Conservation (phyloP, 768 basidiomycete species). For the Amanita rimosa region DNA sequence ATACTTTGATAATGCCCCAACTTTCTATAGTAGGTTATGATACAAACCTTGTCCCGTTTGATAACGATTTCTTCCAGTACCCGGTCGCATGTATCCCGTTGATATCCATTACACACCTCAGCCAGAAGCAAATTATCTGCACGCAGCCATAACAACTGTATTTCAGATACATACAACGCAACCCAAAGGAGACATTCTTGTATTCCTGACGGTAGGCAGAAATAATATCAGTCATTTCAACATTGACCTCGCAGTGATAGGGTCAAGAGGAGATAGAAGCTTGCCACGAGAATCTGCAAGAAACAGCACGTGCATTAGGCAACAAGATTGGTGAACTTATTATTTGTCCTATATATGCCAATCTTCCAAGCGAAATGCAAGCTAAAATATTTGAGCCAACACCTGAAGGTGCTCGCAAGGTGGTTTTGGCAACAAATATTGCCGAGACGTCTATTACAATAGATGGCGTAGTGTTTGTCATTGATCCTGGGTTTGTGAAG, state of each 20-base stretch:
- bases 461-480: slow-evolving; percentile 98
- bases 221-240: neutral
- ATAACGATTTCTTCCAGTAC: slow-evolving; percentile 42
- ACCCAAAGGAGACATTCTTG: slow-evolving; percentile 93
- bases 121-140: slow-evolving; percentile 97
- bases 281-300: slow-evolving; percentile 90
- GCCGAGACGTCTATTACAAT: slow-evolving; percentile 99
- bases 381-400: slow-evolving; percentile 99
- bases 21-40: slow-evolving; percentile 70
- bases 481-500: slow-evolving; percentile 98
- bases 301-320: slow-evolving; percentile 88
- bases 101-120: slow-evolving; percentile 99
- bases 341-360: slow-evolving; percentile 97
- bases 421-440: slow-evolving; percentile 97
- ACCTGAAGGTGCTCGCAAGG: slow-evolving; percentile 91
- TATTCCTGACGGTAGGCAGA: slow-evolving; percentile 80
- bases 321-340: slow-evolving; percentile 94
- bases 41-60: neutral
- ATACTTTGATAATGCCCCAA: slow-evolving; percentile 94
- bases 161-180: slow-evolving; percentile 99
- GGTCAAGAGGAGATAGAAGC: slow-evolving; percentile 99
- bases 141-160: slow-evolving; percentile 96
- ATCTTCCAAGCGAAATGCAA: slow-evolving; percentile 99
- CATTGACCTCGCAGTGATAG: slow-evolving; percentile 23
- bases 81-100: slow-evolving; percentile 94